Evolutionary conservation across 2,329 filamentous ascomycete species (phyloP).

Genomic region (Huntiella abstrusa): DNA sequence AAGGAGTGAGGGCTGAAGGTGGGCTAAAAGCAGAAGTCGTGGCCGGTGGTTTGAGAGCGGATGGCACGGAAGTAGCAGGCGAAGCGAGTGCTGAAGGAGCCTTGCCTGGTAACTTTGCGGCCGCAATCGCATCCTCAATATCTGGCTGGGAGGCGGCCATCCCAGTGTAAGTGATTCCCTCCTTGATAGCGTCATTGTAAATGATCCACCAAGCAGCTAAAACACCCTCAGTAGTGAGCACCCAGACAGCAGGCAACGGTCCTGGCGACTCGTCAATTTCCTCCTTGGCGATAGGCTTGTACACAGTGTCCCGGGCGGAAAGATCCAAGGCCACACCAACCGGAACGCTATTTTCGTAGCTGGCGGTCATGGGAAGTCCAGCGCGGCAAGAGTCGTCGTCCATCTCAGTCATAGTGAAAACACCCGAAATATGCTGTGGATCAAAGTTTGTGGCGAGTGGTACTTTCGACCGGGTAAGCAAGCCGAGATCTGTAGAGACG

Average conservation of each 20-base stretch:
- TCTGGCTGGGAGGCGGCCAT: constrained; percentile 31
- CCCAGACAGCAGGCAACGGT: constrained; percentile 67
- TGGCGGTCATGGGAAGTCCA: constrained; percentile 47
- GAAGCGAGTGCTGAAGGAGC: constrained; percentile 15
- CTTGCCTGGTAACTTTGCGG: constrained; percentile 11
- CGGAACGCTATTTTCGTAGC: constrained; percentile 50
- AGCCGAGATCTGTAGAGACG: constrained; percentile 56
- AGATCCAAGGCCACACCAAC: constrained; percentile 70
- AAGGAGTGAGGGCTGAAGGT: constrained; percentile 13
- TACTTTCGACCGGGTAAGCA: constrained; percentile 55
- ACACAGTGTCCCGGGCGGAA: constrained; percentile 62
- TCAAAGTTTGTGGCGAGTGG: constrained; percentile 43
- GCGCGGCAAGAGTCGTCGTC: constrained; percentile 58
- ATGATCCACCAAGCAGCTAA: constrained; percentile 81
- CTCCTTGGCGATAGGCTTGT: constrained; percentile 53
- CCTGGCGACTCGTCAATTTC: constrained; percentile 62
- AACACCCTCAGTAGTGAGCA: constrained; percentile 76
- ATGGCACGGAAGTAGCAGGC: constrained; percentile 10
- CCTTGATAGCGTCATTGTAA: constrained; percentile 68
- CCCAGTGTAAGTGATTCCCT: constrained; percentile 54
- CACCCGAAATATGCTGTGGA: constrained; percentile 39
- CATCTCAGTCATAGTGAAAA: constrained; percentile 57
- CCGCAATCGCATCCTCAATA: constrained; percentile 11
- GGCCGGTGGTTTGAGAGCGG: constrained; percentile 15
- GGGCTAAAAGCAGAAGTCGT: constrained; percentile 16